A percentile compares a stretch with the other conserved stretches of the same genome.
phyloP scores from a whole-genome alignment of 2,329 filamentous ascomycete genomes.

The Arthrobotrys pseudoclavata region DNA sequence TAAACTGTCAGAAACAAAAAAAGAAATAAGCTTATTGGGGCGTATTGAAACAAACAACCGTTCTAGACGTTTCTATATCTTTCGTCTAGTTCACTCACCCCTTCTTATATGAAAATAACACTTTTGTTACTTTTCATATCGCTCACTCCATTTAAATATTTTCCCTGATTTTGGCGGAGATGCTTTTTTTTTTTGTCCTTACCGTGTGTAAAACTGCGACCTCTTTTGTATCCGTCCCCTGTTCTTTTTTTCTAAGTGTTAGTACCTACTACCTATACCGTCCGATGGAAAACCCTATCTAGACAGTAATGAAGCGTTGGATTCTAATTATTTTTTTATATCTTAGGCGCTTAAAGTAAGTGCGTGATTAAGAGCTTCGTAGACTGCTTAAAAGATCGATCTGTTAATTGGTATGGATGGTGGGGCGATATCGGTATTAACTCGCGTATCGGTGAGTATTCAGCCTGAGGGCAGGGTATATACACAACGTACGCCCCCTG shows the following conservation, averaged over 20 bases:
- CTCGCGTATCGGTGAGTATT: slow-evolving; percentile 67
- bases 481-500: not conserved
- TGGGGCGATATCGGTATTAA: slow-evolving; percentile 75
- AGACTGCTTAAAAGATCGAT: too few species aligned
- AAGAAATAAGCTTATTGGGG: not conserved
- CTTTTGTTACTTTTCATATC: not conserved
- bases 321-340: not conserved
- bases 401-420: slow-evolving; percentile 2
- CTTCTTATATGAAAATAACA: not conserved
- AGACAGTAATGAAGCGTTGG: slow-evolving; percentile 56
- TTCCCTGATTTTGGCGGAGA: slow-evolving; percentile 28
- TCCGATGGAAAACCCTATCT: slow-evolving; percentile 47
- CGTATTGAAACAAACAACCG: not conserved
- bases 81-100: not conserved
- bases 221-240: not conserved
- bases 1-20: slow-evolving; percentile 11
- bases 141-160: not conserved
- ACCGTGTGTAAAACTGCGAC: slow-evolving; percentile 19
- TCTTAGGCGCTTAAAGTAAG: too few species aligned
- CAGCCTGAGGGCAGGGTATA: slow-evolving; percentile 30
- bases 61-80: not conserved
- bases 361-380: too few species aligned
- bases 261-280: slow-evolving; percentile 38
- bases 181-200: slow-evolving; percentile 8
- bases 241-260: slow-evolving; percentile 8